Evolutionary conservation across 208 protist species (phyloP), one percentile per base, ranked within the genome.

Genomic region (Leptomonas pyrrhocoris): DNA sequence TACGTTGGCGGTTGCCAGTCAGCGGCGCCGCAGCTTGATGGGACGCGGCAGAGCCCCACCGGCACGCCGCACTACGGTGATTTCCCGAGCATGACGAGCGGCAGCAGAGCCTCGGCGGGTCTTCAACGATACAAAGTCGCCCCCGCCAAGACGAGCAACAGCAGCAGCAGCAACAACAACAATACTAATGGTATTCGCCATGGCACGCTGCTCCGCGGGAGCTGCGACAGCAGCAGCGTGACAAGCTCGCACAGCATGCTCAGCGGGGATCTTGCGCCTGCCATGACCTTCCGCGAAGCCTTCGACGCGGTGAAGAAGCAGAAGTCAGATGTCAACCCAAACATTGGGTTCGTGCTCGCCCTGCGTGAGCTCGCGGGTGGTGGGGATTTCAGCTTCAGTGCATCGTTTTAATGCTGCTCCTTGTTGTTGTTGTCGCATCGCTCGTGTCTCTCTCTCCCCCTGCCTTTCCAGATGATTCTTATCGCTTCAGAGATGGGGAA

Each of bases 311-410:
- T 95, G 8, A 92, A 94, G 64, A 51, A 55, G 31, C 30, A 64
- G 25, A 91, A 94, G 63, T 30, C 71, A 13, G 77, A 94, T 58
- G 80, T 97, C 15, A 94, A 88, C 66, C 92, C 92, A 13, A 96
- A 96, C 73, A 84, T 95, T 75, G 92, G 89, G 0, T 96, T 96
- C 76, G 77, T 88, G 12, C 54, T 94, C 2, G 83, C 85, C 0
- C 63, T 96, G 38, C 81, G 81, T 28, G 77, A 85, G 46, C 68
- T 95, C n/a, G 79, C 75, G 30, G 69, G 70, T 18, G 70, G 64
- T 18, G 54, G 63, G 27, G 76, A 79, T 63, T 75, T 75, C 64
- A 82, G 71, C 61, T 45, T 81, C 42, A 82, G 75, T 46, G 73
- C 59, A 13, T 85, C 80, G 23, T 23, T 80, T 0, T 74, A 50